Percentiles rank a stretch among this genome's conserved stretches.
Evolutionary conservation across 2,329 filamentous ascomycete genomes (phyloP).

Genomic region (Helotiales sp.): DNA sequence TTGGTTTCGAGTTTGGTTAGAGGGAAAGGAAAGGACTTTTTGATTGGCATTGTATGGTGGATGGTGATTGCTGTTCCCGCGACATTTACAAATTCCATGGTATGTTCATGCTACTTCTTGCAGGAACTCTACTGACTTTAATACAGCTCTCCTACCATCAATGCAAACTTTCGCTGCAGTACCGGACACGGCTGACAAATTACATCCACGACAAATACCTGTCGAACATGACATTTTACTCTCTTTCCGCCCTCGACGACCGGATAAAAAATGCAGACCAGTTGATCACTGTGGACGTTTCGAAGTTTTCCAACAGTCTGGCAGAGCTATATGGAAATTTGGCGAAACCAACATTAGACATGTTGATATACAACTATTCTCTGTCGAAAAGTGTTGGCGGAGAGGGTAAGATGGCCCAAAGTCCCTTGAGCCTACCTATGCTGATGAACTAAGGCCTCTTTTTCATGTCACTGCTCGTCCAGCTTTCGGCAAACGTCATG

Average conservation of each 20-base stretch:
- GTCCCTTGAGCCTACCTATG: background rate
- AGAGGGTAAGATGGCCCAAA: conserved; percentile 58
- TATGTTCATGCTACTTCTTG: conserved; percentile 48
- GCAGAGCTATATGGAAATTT: conserved; percentile 96
- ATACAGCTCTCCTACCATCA: conserved; percentile 90
- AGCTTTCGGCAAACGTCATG: conserved; percentile 90
- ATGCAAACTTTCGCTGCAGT: conserved; percentile 89
- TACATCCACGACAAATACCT: conserved; percentile 95
- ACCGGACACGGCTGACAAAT: conserved; percentile 91
- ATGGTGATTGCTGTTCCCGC: conserved; percentile 96
- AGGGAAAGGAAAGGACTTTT: conserved; percentile 87
- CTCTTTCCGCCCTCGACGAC: conserved; percentile 91
- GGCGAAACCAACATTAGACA: conserved; percentile 91
- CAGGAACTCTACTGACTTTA: conserved; percentile 17
- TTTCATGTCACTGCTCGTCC: conserved; percentile 92
- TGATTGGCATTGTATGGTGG: conserved; percentile 93
- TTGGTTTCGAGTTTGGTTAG: conserved; percentile 92
- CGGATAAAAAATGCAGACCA: conserved; percentile 99
- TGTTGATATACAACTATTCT: conserved; percentile 96
- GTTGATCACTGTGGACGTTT: conserved; percentile 93
- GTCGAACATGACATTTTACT: conserved; percentile 97
- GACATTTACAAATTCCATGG: conserved; percentile 99
- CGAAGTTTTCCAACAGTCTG: conserved; percentile 93
- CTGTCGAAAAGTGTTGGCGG: conserved; percentile 94
- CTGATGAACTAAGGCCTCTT: too few relatives aligned